Percentiles rank a stretch among this genome's conserved stretches.
These are phyloP conservation scores for Blastocystis sp. DNA, from an alignment of 352 stramenopile species.

Conservation along the genomic window DNA sequence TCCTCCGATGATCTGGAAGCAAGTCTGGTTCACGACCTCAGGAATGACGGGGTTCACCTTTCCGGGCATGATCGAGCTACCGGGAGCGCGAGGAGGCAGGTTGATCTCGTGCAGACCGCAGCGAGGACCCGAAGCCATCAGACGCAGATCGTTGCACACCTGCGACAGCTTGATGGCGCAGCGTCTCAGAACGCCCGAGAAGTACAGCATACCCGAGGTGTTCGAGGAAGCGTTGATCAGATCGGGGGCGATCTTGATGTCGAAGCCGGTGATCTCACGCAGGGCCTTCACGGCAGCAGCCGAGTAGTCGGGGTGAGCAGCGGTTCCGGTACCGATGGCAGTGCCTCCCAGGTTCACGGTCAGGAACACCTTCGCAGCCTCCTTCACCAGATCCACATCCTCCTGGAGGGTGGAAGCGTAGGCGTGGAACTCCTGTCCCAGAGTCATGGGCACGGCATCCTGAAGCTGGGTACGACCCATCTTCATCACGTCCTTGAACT, in stretches of 20 bases:
- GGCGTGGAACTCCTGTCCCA: slow-evolving; percentile 89
- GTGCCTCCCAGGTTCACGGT: slow-evolving; percentile 66
- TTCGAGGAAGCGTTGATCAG: slow-evolving; percentile 43
- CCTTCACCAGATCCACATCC: slow-evolving; percentile 78
- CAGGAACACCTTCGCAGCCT: slow-evolving; percentile 63
- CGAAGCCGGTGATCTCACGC: slow-evolving; percentile 75
- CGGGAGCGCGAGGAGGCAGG: slow-evolving; percentile 78
- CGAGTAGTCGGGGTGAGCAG: slow-evolving; percentile 60
- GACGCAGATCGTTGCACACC: slow-evolving; percentile 18
- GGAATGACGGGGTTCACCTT: slow-evolving; percentile 80
- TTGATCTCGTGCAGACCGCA: slow-evolving; percentile 80
- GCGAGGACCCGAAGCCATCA: slow-evolving; percentile 76
- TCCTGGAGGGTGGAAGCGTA: slow-evolving; percentile 80
- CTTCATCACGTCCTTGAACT: slow-evolving; percentile 63
- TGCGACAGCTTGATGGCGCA: slow-evolving; percentile 64
- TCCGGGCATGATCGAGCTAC: slow-evolving; percentile 85
- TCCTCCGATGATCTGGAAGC: slow-evolving; percentile 17
- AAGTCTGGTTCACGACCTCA: slow-evolving; percentile 30
- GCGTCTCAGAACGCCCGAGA: slow-evolving; percentile 18
- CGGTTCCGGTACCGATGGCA: slow-evolving; percentile 65
- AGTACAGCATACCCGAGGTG: slow-evolving; percentile 47
- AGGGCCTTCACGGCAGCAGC: slow-evolving; percentile 66
- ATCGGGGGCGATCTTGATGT: slow-evolving; percentile 87
- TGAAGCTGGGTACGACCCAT: slow-evolving; percentile 67
- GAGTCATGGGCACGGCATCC: slow-evolving; percentile 75